Base-by-base conservation (phyloP, 768 basidiomycete species). In the Stropharia rugosoannulata region DNA sequence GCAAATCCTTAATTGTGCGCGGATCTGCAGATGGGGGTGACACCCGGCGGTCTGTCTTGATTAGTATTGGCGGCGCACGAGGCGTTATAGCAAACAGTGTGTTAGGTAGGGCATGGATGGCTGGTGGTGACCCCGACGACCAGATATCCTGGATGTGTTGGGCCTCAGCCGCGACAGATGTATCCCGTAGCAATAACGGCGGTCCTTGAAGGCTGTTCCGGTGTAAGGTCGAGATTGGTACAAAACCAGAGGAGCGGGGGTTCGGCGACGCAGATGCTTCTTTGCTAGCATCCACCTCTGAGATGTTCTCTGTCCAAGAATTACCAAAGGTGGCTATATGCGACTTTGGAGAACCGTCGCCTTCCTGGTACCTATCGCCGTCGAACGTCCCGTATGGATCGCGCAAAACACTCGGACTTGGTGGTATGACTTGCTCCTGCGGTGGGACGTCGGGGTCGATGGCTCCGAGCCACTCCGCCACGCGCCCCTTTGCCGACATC, bases 381-480 rank as follows among this genome's bases (percentile, higher is more conserved):
- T 57, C 29, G 13, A 51, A 53, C n/a, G 46, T 40, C 19, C 32
- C 41, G 6, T 58, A 39, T n/a, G 58, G 55, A 10, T 57, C 51
- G 18, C 59, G 60, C 18, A 63, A 53, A 16, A 70, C 69, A 58
- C 70, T 73, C 9, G 75, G 71, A 55, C 73, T 77, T 1, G 78
- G 74, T 32, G 77, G 72, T 39, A 75, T 71, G 22, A 73, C 67
- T 35, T 85, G 80, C 53, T 78, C 70, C 49, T 79, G 79, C 5
- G 81, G 82, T 1, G 84, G 82, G 4, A 71, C 74, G 40, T 79
- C 80, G 4, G 80, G 75, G 49, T 86, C 85, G 46, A 91, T 83
- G 8, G 72, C 77, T 27, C 86, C 89, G 56, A 93, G 62, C 90
- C 90, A 93, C 7, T 85, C 88, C 8, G 89, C 78, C n/a, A 93